Evolutionary conservation across 495 filamentous ascomycete species (phyloP).

Genomic region (Xylaria venustula): DNA sequence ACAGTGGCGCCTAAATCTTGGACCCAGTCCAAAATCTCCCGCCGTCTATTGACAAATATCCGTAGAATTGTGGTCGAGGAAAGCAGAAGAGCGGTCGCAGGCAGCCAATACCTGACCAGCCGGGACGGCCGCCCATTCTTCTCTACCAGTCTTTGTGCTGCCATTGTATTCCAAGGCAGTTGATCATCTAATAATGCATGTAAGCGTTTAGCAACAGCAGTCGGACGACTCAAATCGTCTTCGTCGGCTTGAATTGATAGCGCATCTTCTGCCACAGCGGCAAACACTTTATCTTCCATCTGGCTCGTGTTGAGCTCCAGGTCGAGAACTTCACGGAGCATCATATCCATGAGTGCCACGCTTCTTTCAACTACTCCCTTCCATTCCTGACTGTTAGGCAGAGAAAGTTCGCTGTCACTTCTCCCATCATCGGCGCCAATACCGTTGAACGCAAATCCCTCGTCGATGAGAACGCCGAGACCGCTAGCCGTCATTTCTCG

Average conservation of each 20-base stretch:
- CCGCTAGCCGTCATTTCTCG: conserved; percentile 80
- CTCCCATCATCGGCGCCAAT: conserved; percentile 36
- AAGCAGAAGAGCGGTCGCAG: conserved; percentile 61
- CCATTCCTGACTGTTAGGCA: conserved; percentile 60
- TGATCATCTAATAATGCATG: conserved; percentile 61
- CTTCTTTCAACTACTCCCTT: conserved; percentile 67
- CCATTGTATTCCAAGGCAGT: conserved; percentile 54
- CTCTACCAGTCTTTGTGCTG: conserved; percentile 47
- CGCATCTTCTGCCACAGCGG: conserved; percentile 59
- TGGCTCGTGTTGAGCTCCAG: conserved; percentile 56
- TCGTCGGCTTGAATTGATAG: conserved; percentile 44
- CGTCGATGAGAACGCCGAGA: conserved; percentile 80
- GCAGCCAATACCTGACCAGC: conserved; percentile 87
- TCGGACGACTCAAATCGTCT: conserved; percentile 42
- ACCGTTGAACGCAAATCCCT: conserved; percentile 63
- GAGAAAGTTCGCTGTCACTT: conserved; percentile 20
- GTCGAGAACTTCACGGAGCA: conserved; percentile 60
- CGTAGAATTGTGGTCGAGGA: conserved; percentile 79
- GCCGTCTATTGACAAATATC: conserved; percentile 67
- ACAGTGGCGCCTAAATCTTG: conserved; percentile 70
- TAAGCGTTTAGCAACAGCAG: conserved; percentile 64
- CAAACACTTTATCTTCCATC: conserved; percentile 74
- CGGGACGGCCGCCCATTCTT: conserved; percentile 72
- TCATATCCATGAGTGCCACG: conserved; percentile 76
- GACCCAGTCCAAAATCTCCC: conserved; percentile 75